Evolutionary conservation across 1,139 yeast species (phyloP), one percentile per base, ranked within the genome.

Genomic region (Zhuliangozyma parablackwelliae): DNA sequence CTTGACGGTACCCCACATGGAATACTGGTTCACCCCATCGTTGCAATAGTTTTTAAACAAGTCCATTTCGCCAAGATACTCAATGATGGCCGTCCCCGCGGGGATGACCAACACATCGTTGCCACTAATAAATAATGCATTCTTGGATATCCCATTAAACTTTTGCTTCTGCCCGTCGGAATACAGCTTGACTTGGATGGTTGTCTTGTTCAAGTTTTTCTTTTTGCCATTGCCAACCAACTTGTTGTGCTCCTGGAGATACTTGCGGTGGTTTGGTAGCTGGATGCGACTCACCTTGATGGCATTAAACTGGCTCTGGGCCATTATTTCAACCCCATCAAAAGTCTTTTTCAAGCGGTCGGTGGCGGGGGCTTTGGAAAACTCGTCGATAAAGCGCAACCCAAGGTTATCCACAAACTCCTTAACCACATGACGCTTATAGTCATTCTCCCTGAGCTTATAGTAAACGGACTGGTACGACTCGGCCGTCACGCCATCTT

Each of bases 1-100:
- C 51, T 89, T 89, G 10, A 95, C 81, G 12, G 88, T 79, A 0
- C 96, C 96, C 75, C 89, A 78, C n/a, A 75, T 58, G 43, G 79
- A 61, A 56, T 88, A 90, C 53, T 88, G 95, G 56, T 90, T 92
- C 37, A 80, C 66, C 8, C 78, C 69, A 48, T 87, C 86, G 7
- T 60, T 54, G 26, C 76, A 70, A 54, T 89, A 90, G 47, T 75
- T 76, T 20, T 70, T 69, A 45, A 80, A 80, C 35, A 75, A 66
- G 48, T 80, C 82, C 6, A 89, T 57, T 44, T 86, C 94, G 7
- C 97, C 97, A 10, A 80, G 58, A 44, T 80, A 73, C 49, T 87
- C 92, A 27, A 76, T 67, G 3, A 89, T 60, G 4, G 77, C 68
- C 2, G 80, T 72, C 26, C 74, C 77, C 33, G 68, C 63, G 0